Evolutionary conservation across 306 rosid genomes (phyloP).

Genomic region (Vigna angularis): DNA sequence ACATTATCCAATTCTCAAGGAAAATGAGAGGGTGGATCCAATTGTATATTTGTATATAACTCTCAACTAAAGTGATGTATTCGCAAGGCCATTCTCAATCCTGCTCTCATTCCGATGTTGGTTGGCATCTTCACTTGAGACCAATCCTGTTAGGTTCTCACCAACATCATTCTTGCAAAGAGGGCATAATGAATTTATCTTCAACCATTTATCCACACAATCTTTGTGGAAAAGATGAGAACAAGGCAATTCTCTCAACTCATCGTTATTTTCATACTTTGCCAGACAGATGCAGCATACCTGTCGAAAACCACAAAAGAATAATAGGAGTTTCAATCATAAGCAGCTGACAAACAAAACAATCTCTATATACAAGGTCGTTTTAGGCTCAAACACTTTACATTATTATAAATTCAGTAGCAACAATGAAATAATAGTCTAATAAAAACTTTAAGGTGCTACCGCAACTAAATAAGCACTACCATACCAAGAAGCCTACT

Average conservation of each 20-base stretch:
- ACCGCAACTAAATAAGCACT: neutral
- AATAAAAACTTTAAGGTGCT: neutral
- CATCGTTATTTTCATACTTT: conserved; percentile 85
- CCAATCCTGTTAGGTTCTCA: conserved; percentile 53
- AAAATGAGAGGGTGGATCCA: conserved; percentile 36
- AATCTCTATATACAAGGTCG: neutral
- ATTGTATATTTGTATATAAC: conserved; percentile 26
- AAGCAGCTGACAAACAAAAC: conserved; percentile 21
- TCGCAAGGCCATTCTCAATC: conserved; percentile 45
- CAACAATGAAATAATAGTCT: conserved; percentile 4
- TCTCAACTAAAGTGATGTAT: conserved; percentile 41
- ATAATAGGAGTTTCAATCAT: conserved; percentile 28
- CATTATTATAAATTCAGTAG: neutral
- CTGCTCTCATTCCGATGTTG: conserved; percentile 55
- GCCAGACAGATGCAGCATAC: conserved; percentile 96
- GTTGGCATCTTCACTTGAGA: conserved; percentile 53
- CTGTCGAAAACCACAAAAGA: conserved; percentile 55
- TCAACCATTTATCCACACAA: conserved; percentile 94
- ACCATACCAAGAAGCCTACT: conserved; percentile 4
- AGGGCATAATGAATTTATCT: conserved; percentile 89
- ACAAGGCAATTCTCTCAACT: conserved; percentile 88
- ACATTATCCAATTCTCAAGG: conserved; percentile 35
- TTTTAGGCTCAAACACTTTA: conserved; percentile 7
- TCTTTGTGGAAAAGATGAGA: conserved; percentile 96
- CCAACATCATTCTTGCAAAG: conserved; percentile 91